These are phyloP conservation scores for Dendrobium officinale DNA, from an alignment of 106 monocot species.

Conservation along the genomic window DNA sequence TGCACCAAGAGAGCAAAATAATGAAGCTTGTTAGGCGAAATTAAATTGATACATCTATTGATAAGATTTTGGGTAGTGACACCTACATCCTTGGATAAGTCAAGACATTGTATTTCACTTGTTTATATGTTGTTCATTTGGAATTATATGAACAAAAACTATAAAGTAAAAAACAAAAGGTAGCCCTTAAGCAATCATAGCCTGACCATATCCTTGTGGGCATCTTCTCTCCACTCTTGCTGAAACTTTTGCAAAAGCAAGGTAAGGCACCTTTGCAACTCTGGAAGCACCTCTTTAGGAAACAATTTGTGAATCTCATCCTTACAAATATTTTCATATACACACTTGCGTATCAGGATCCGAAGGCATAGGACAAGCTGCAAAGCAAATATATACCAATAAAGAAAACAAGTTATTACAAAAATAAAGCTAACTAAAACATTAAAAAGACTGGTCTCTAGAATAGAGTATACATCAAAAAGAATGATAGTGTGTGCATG, in stretches of 20 bases:
- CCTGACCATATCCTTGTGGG: constrained; percentile 57
- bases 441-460: background rate
- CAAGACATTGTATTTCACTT: background rate
- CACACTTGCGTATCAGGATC: constrained; percentile 74
- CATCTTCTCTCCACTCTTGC: constrained; percentile 66
- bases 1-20: too few relatives aligned
- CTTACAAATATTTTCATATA: constrained; percentile 47
- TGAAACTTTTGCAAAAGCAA: constrained; percentile 80
- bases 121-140: background rate
- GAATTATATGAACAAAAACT: background rate
- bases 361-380: constrained; percentile 88
- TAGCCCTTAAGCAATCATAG: background rate
- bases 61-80: background rate
- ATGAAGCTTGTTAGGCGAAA: background rate
- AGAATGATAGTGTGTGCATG: background rate
- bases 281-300: constrained; percentile 69
- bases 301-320: constrained; percentile 81
- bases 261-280: constrained; percentile 66
- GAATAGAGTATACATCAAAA: background rate
- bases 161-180: background rate
- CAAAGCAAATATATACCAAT: constrained; percentile 6
- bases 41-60: background rate
- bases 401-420: background rate
- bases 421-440: constrained; percentile 2
- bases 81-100: background rate